phyloP scores from a whole-genome alignment of 192 early-diverging fungal genomes.

The Podila epigama region DNA sequence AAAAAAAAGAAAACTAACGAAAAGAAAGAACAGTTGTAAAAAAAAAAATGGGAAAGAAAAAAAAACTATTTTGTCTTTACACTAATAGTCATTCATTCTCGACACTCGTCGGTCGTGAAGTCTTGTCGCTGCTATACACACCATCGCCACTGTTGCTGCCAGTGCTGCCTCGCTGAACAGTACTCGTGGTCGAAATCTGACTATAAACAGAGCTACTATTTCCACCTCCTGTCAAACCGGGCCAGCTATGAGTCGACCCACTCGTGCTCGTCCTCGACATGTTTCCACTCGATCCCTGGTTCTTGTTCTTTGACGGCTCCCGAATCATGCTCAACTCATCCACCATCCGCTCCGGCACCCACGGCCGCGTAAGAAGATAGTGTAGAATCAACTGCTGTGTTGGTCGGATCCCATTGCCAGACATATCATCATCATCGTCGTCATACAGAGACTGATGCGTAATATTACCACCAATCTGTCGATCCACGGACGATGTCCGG shows the following conservation, averaged over 20 bases:
- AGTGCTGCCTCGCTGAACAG: slow-evolving; percentile 39
- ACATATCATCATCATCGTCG: slow-evolving; percentile 59
- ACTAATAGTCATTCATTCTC: slow-evolving; percentile 26
- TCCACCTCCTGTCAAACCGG: slow-evolving; percentile 7
- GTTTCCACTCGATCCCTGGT: neutral
- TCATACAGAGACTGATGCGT: slow-evolving; percentile 54
- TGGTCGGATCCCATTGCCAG: slow-evolving; percentile 52
- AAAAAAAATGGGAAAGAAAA: neutral
- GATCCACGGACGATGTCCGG: slow-evolving; percentile 28
- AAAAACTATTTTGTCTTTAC: slow-evolving; percentile 15
- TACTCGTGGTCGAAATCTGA: slow-evolving; percentile 36
- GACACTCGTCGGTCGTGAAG: slow-evolving; percentile 44
- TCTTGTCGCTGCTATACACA: slow-evolving; percentile 32
- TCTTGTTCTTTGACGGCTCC: slow-evolving; percentile 66
- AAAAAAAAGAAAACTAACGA: neutral
- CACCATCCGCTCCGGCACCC: slow-evolving; percentile 77
- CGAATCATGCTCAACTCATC: slow-evolving; percentile 73
- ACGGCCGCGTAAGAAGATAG: slow-evolving; percentile 75
- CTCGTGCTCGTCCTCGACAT: slow-evolving; percentile 20
- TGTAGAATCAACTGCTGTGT: slow-evolving; percentile 71
- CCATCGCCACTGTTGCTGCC: slow-evolving; percentile 47
- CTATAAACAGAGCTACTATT: slow-evolving; percentile 28
- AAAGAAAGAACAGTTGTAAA: neutral
- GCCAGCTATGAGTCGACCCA: slow-evolving; percentile 40
- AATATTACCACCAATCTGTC: slow-evolving; percentile 49